Conservation (phyloP, 1,284 basidiomycete genomes). For the Ustilago sp. region DNA sequence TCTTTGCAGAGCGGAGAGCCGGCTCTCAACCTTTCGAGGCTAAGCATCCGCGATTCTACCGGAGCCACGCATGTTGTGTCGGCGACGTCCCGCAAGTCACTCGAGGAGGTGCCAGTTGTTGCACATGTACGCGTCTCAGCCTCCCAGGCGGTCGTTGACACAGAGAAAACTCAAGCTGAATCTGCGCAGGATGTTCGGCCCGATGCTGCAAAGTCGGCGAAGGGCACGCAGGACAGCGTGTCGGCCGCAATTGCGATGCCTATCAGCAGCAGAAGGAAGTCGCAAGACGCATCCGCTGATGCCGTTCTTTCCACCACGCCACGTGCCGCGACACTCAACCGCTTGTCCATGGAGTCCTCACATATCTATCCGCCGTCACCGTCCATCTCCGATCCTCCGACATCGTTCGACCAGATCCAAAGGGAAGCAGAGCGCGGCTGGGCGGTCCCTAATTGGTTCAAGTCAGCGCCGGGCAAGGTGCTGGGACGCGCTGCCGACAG, state of each 20-base stretch:
- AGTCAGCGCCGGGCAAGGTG: conserved; percentile 34
- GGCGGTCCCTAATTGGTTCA: conserved; percentile 50
- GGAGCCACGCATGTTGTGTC: conserved; percentile 15
- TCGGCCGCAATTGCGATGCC: conserved; percentile 25
- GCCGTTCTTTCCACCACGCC: conserved; percentile 36
- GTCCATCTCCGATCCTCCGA: conserved; percentile 31
- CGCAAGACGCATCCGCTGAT: conserved; percentile 24
- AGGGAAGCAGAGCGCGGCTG: conserved; percentile 50
- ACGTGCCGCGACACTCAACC: conserved; percentile 32
- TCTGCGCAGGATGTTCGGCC: not conserved
- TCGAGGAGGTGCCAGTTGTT: conserved; percentile 35
- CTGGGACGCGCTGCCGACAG: conserved; percentile 25
- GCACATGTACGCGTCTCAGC: conserved; percentile 15
- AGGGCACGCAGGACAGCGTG: not conserved
- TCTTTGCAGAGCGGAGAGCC: conserved; percentile 26
- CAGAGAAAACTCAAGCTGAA: not conserved
- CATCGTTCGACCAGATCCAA: conserved; percentile 39
- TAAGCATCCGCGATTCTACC: conserved; percentile 48
- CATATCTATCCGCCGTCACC: conserved; percentile 52
- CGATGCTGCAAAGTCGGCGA: not conserved
- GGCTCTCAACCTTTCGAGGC: conserved; percentile 26
- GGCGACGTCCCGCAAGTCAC: conserved; percentile 19
- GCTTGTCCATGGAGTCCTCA: conserved; percentile 35
- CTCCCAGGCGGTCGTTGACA: not conserved
- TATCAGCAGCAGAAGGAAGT: conserved; percentile 12